These are phyloP conservation scores for Colletotrichum sp. DNA, from an alignment of 2,329 filamentous ascomycete genomes.

Conservation along the genomic window DNA sequence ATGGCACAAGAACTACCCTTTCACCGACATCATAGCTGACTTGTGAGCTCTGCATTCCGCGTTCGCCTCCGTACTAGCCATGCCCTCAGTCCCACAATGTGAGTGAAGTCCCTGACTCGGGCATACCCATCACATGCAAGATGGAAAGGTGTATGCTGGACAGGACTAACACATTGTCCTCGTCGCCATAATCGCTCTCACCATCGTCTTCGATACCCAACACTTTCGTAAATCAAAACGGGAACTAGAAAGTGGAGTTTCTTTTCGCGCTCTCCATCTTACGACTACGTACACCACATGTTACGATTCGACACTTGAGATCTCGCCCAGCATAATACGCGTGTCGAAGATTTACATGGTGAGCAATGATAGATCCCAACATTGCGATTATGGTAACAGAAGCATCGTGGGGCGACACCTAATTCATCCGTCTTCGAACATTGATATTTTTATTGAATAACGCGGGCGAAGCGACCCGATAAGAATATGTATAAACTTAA, in stretches of 20 bases:
- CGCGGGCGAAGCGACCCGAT: background rate
- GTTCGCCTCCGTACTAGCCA: background rate
- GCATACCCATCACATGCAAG: no score
- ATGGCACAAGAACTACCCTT: background rate
- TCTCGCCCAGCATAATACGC: no score
- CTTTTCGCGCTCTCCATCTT: fast-evolving
- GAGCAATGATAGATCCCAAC: background rate
- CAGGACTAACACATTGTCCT: background rate
- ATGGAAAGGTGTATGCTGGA: background rate
- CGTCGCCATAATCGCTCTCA: background rate
- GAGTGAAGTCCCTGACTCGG: background rate
- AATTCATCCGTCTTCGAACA: background rate
- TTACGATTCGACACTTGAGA: no score
- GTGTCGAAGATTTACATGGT: fast-evolving
- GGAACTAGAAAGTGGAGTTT: background rate
- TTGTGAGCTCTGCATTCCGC: background rate
- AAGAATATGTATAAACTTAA: slow-evolving; percentile 32
- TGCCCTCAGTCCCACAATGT: background rate
- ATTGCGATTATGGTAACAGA: no score
- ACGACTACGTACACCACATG: no score
- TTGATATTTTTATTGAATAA: background rate
- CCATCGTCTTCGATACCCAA: no score
- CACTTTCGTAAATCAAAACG: background rate
- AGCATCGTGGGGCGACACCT: no score
- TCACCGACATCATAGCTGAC: background rate